phyloP scores from a whole-genome alignment of 345 rosid genomes.

The Fremontodendron californicum region DNA sequence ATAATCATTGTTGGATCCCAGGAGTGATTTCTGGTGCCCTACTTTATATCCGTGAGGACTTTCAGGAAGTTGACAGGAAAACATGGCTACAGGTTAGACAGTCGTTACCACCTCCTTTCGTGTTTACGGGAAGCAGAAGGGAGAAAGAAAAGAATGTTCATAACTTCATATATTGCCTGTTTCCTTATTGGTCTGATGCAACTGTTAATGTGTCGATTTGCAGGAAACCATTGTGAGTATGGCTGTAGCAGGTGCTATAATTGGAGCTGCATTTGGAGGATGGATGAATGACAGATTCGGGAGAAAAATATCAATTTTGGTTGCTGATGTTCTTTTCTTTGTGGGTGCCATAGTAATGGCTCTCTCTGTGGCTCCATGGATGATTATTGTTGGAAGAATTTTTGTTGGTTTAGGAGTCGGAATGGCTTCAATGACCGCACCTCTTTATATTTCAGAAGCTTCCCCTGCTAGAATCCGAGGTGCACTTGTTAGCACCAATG shows the following conservation, averaged over 20 bases:
- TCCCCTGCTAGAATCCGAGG: conserved; percentile 93
- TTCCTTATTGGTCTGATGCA: background rate
- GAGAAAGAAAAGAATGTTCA: background rate
- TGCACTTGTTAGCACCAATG: conserved; percentile 82
- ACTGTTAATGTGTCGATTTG: background rate
- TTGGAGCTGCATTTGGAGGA: conserved; percentile 82
- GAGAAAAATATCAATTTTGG: conserved; percentile 49
- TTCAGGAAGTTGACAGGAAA: conserved; percentile 49
- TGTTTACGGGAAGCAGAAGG: conserved; percentile 28
- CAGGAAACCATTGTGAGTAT: conserved; percentile 61
- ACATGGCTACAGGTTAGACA: conserved; percentile 63
- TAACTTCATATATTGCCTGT: background rate
- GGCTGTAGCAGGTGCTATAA: conserved; percentile 79
- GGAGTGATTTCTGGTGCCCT: conserved; percentile 91
- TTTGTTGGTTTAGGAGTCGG: conserved; percentile 88
- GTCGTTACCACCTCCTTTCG: background rate
- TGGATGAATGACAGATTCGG: conserved; percentile 71
- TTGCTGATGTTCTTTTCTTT: conserved; percentile 60
- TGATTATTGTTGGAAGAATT: conserved; percentile 62
- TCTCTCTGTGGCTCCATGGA: conserved; percentile 52
- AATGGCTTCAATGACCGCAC: conserved; percentile 93
- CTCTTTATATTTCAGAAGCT: conserved; percentile 84
- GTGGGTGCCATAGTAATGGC: conserved; percentile 72
- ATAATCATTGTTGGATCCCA: conserved; percentile 4
- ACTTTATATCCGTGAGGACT: conserved; percentile 67